Evolutionary conservation across 257 asterid genomes (phyloP).

Genomic region (Anisodus tanguticus): DNA sequence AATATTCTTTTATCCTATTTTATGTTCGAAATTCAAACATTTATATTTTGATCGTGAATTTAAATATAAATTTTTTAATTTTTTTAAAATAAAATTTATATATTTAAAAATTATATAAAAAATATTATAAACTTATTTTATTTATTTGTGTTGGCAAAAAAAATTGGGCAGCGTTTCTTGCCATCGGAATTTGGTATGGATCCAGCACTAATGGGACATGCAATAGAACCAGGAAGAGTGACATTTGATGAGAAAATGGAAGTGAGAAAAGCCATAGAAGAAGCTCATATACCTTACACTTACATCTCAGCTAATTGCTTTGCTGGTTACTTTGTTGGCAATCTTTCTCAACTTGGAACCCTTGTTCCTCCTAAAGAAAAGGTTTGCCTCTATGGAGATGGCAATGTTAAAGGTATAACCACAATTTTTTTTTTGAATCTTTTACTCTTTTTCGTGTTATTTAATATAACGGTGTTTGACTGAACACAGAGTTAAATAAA

Average conservation of each 20-base stretch:
- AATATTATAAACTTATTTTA: too few relatives aligned
- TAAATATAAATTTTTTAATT: too few relatives aligned
- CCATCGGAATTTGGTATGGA: conserved; percentile 90
- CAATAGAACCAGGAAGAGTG: conserved; percentile 80
- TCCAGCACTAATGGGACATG: conserved; percentile 69
- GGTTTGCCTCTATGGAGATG: conserved; percentile 61
- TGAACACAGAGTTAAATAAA: neutral
- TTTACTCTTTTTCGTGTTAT: too few relatives aligned
- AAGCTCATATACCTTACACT: conserved; percentile 72
- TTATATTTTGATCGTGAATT: too few relatives aligned
- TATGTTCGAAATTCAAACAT: too few relatives aligned
- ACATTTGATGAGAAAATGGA: conserved; percentile 86
- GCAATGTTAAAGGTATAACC: conserved; percentile 61
- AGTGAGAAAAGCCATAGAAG: conserved; percentile 71
- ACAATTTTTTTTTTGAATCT: neutral
- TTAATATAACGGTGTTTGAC: neutral
- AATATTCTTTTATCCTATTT: too few relatives aligned
- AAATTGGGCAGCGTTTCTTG: conserved; percentile 62
- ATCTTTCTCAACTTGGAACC: conserved; percentile 70
- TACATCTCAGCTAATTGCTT: conserved; percentile 79
- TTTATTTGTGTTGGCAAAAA: neutral
- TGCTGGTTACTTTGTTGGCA: conserved; percentile 75
- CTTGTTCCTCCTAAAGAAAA: conserved; percentile 68
- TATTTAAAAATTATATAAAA: too few relatives aligned
- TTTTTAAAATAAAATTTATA: too few relatives aligned